These are phyloP conservation scores for Lactifluus pinguis DNA, from an alignment of 768 basidiomycete species.

Conservation along the genomic window DNA sequence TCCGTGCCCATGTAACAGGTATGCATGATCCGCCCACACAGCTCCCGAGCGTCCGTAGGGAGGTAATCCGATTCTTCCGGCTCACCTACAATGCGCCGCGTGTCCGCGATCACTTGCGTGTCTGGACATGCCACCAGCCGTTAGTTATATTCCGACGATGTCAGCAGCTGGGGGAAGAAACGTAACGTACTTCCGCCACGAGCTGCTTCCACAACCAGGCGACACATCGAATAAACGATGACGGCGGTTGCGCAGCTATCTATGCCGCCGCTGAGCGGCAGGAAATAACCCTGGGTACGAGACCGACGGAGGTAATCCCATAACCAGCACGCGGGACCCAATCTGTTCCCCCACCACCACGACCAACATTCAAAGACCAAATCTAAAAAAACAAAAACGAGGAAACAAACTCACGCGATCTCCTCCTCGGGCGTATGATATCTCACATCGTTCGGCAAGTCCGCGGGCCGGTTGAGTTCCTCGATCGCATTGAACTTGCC, in stretches of 20 bases:
- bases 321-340: slow-evolving; percentile 99
- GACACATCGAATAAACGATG: slow-evolving; percentile 95
- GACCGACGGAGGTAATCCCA: slow-evolving; percentile 98
- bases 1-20: slow-evolving; percentile 99
- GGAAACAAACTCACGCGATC: slow-evolving; percentile 59
- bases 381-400: background rate
- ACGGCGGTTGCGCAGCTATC: slow-evolving; percentile 96
- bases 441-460: slow-evolving; percentile 36
- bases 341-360: slow-evolving; percentile 33
- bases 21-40: slow-evolving; percentile 82
- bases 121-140: slow-evolving; percentile 23
- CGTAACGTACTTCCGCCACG: slow-evolving; percentile 50
- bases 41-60: slow-evolving; percentile 82
- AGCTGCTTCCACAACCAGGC: slow-evolving; percentile 77
- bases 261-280: slow-evolving; percentile 93
- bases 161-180: no score
- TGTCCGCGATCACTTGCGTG: slow-evolving; percentile 87
- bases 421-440: slow-evolving; percentile 93
- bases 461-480: slow-evolving; percentile 21
- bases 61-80: slow-evolving; percentile 71
- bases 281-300: slow-evolving; percentile 87
- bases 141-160: background rate
- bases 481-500: slow-evolving; percentile 60
- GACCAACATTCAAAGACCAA: background rate
- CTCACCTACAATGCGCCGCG: slow-evolving; percentile 82